Conservation (phyloP, 805 yeast genomes). For the Ogataea naganishii region DNA sequence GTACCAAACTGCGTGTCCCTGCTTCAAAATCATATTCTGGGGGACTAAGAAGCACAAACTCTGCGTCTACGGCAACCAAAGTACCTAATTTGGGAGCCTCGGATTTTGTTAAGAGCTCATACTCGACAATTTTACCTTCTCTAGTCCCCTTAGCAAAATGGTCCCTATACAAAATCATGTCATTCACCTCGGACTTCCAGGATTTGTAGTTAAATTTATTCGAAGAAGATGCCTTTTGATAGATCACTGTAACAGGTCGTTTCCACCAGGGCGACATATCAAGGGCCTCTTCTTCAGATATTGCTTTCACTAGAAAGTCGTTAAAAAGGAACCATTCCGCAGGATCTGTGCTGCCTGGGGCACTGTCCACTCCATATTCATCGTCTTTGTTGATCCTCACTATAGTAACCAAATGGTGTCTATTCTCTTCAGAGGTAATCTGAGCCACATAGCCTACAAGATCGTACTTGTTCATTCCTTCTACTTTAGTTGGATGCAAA, state of each 20-base stretch:
- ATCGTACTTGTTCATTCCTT: slow-evolving; percentile 37
- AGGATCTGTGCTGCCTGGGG: slow-evolving; percentile 5
- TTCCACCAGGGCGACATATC: slow-evolving; percentile 75
- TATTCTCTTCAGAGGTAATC: slow-evolving; percentile 44
- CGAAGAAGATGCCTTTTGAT: slow-evolving; percentile 40
- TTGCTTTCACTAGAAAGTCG: slow-evolving; percentile 77
- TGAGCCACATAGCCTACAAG: slow-evolving; percentile 65
- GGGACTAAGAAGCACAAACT: slow-evolving; percentile 75
- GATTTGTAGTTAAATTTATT: slow-evolving; percentile 37
- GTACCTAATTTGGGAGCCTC: slow-evolving; percentile 74
- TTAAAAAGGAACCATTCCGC: slow-evolving; percentile 76
- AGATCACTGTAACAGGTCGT: slow-evolving; percentile 63
- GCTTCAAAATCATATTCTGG: slow-evolving; percentile 73
- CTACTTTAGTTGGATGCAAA: slow-evolving; percentile 26
- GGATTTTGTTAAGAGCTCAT: slow-evolving; percentile 52
- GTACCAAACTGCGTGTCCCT: slow-evolving; percentile 60
- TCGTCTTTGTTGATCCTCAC: slow-evolving; percentile 30
- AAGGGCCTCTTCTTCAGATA: slow-evolving; percentile 71
- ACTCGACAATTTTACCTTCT: slow-evolving; percentile 50
- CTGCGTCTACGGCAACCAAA: slow-evolving; percentile 91
- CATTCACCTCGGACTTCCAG: slow-evolving; percentile 47
- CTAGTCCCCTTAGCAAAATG: slow-evolving; percentile 63
- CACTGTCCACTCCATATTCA: no score
- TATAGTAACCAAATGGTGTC: slow-evolving; percentile 54
- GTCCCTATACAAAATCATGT: slow-evolving; percentile 62